phyloP scores from a whole-genome alignment of 164 flowering plant genomes.

The Platanus orientalis region DNA sequence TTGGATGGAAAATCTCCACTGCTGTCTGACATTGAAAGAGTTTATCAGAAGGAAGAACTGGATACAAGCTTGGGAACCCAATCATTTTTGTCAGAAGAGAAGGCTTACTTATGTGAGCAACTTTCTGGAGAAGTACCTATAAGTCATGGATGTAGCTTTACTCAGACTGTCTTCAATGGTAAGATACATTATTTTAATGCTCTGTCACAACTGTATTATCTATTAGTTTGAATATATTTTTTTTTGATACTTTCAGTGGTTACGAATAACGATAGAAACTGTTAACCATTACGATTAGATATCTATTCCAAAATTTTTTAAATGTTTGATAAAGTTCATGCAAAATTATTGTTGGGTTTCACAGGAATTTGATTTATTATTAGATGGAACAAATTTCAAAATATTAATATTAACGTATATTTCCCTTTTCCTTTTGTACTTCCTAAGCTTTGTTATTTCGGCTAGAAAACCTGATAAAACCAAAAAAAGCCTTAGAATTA shows the following conservation, averaged over 20 bases:
- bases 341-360: too few relatives aligned
- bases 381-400: too few relatives aligned
- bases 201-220: background rate
- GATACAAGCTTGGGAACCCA: slow-evolving; percentile 24
- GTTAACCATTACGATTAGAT: background rate
- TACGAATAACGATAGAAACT: background rate
- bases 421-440: background rate
- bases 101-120: slow-evolving; percentile 37
- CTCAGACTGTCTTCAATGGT: slow-evolving; percentile 93
- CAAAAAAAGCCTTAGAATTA: too few relatives aligned
- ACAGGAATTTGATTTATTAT: background rate
- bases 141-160: slow-evolving; percentile 69
- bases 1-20: slow-evolving; percentile 43
- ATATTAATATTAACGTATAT: background rate
- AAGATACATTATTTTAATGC: slow-evolving; percentile 6
- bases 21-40: slow-evolving; percentile 35
- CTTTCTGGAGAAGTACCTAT: slow-evolving; percentile 54
- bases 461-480: too few relatives aligned
- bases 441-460: too few relatives aligned
- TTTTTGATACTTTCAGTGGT: background rate
- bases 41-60: slow-evolving; percentile 28
- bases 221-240: background rate
- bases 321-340: too few relatives aligned
- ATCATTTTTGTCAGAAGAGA: slow-evolving; percentile 33
- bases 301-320: background rate